Percentiles rank a stretch among this genome's conserved stretches.
Conservation (phyloP, 2,329 filamentous ascomycete genomes). For the Penicillium sp. region DNA sequence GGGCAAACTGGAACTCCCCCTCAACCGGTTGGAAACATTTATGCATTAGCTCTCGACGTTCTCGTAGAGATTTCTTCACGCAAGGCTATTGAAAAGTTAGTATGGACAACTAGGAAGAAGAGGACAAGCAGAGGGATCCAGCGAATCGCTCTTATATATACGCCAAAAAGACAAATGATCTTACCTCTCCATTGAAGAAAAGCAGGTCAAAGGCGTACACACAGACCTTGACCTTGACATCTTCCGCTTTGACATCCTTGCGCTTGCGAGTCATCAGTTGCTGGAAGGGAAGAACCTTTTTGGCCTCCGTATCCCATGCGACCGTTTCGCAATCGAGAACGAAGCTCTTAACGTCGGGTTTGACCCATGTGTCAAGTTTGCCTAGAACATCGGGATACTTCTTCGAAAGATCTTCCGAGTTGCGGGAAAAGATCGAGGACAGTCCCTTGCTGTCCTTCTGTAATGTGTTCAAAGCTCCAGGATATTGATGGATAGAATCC, state of each 20-base stretch:
- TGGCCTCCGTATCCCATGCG: conserved; percentile 90
- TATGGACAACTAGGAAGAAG: not conserved
- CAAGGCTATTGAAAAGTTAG: conserved; percentile 52
- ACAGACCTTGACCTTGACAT: conserved; percentile 94
- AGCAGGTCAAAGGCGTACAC: conserved; percentile 95
- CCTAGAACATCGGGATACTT: conserved; percentile 95
- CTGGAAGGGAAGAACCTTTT: conserved; percentile 95
- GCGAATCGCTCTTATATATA: not conserved
- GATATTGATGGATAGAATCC: conserved; percentile 67
- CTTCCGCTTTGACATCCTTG: conserved; percentile 93
- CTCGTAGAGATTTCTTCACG: conserved; percentile 80
- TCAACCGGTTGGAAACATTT: conserved; percentile 72
- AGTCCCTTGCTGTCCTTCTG: conserved; percentile 69
- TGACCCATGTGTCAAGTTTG: conserved; percentile 86
- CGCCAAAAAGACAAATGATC: conserved; percentile 3
- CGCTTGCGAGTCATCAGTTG: conserved; percentile 97
- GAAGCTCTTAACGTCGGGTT: conserved; percentile 85
- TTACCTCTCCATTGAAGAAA: conserved; percentile 81
- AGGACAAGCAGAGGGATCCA: not conserved
- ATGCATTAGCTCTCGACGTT: conserved; percentile 73
- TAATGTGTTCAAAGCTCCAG: conserved; percentile 59
- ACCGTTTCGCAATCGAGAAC: conserved; percentile 99
- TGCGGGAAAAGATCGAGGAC: conserved; percentile 91
- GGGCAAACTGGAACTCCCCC: conserved; percentile 89
- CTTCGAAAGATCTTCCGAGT: conserved; percentile 93